Conservation (phyloP, 495 filamentous ascomycete genomes). For the Xylaria telfairii region DNA sequence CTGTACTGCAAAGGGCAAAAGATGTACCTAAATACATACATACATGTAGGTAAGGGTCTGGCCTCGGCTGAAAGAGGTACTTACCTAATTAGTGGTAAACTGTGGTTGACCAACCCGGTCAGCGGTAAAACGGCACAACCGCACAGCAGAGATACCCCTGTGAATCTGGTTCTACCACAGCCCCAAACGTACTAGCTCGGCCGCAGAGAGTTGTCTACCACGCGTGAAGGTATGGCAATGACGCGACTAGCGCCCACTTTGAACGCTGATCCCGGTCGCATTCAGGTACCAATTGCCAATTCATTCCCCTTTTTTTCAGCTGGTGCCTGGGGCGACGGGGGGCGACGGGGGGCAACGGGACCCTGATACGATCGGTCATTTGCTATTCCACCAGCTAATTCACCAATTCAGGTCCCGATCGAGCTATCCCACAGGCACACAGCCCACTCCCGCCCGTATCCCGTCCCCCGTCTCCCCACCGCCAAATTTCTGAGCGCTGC, state of each 20-base stretch:
- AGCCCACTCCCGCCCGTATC: conserved; percentile 8
- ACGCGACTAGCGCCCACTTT: background rate
- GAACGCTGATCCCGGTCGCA: conserved; percentile 13
- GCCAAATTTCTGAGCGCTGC: background rate
- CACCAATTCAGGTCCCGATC: background rate
- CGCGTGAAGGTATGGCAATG: conserved; percentile 2
- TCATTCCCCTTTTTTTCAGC: conserved; percentile 14
- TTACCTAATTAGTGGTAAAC: background rate
- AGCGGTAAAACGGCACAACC: background rate
- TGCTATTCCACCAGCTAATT: background rate
- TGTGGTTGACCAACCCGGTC: background rate
- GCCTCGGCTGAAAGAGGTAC: background rate
- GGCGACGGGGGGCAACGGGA: background rate
- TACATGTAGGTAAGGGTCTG: no score
- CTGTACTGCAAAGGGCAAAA: background rate
- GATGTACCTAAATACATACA: no score
- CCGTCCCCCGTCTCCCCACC: background rate
- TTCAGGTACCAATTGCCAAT: conserved; percentile 13
- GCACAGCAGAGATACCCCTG: background rate
- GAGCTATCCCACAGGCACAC: background rate
- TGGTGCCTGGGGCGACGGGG: background rate
- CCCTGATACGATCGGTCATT: conserved; percentile 7
- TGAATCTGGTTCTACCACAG: background rate
- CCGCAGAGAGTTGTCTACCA: background rate
- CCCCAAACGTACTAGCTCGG: background rate